Percentiles rank a stretch among this genome's conserved stretches.
These are phyloP conservation scores for Spergularia azorica DNA, from an alignment of 179 eudicot species.

Conservation along the genomic window DNA sequence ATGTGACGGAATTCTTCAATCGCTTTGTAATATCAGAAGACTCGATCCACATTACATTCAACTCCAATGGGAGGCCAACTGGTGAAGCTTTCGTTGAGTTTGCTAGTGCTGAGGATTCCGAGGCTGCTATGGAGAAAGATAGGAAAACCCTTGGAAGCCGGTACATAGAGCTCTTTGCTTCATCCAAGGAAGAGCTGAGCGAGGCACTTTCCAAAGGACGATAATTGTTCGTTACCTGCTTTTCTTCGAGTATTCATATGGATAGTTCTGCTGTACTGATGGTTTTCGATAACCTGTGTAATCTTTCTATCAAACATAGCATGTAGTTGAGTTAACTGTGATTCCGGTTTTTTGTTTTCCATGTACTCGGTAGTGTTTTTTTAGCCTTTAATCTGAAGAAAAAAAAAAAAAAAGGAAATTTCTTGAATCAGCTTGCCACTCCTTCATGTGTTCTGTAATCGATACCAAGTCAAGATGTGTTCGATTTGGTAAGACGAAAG, in stretches of 20 bases:
- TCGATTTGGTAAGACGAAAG: too few species aligned
- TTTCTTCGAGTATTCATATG: neutral
- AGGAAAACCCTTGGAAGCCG: constrained; percentile 84
- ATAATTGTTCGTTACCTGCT: constrained; percentile 22
- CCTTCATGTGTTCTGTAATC: too few species aligned
- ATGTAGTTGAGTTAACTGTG: too few species aligned
- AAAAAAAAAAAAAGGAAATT: too few species aligned
- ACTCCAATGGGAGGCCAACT: constrained; percentile 70
- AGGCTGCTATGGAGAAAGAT: constrained; percentile 86
- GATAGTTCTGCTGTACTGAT: neutral
- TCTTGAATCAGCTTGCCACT: too few species aligned
- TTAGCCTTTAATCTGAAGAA: too few species aligned
- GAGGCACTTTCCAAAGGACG: constrained; percentile 73
- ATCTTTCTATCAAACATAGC: too few species aligned
- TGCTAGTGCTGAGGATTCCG: constrained; percentile 73
- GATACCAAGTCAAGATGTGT: too few species aligned
- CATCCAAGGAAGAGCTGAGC: constrained; percentile 65
- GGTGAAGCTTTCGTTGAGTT: constrained; percentile 96
- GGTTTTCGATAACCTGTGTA: neutral
- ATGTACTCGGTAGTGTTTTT: too few species aligned
- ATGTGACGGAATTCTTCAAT: constrained; percentile 67
- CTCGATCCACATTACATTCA: constrained; percentile 59
- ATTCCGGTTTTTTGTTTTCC: too few species aligned
- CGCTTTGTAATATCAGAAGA: constrained; percentile 64
- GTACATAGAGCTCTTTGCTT: constrained; percentile 88